phyloP scores from a whole-genome alignment of 495 filamentous ascomycete species.

The Lophiostoma macrostomum region DNA sequence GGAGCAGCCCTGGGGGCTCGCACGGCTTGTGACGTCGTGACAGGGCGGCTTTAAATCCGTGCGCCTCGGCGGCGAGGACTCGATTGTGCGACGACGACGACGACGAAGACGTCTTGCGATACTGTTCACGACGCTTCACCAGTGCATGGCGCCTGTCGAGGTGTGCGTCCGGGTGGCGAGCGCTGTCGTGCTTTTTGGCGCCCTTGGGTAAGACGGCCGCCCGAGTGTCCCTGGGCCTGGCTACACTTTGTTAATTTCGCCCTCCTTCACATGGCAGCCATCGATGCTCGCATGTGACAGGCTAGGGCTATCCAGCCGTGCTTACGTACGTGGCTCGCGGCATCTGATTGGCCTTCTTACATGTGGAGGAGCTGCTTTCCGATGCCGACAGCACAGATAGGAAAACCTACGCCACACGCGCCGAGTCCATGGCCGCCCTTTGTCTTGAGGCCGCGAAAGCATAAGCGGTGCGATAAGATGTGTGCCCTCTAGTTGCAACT shows the following conservation, averaged over 20 bases:
- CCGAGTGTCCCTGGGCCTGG: not conserved
- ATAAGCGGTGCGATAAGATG: too few relatives aligned
- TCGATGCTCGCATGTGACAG: slow-evolving; percentile 11
- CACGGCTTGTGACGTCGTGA: slow-evolving; percentile 7
- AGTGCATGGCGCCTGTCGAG: not conserved
- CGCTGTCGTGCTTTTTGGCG: slow-evolving; percentile 8
- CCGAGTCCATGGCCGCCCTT: too few relatives aligned
- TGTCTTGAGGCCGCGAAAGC: too few relatives aligned
- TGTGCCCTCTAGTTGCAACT: too few relatives aligned
- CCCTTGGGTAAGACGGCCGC: slow-evolving; percentile 2
- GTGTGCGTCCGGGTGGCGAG: not conserved
- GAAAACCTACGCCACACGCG: slow-evolving; percentile 12
- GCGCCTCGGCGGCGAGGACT: not conserved
- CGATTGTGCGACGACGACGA: not conserved
- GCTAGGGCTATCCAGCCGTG: too few relatives aligned
- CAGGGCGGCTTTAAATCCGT: not conserved
- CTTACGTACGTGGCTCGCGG: too few relatives aligned
- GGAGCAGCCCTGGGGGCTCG: too few relatives aligned
- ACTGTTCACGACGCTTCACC: too few relatives aligned
- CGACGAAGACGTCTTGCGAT: not conserved
- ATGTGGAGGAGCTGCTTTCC: too few relatives aligned
- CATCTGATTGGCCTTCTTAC: too few relatives aligned
- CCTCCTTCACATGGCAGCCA: slow-evolving; percentile 21
- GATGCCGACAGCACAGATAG: too few relatives aligned
- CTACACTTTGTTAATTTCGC: slow-evolving; percentile 8